Evolutionary conservation across 495 filamentous ascomycete genomes (phyloP), one percentile per base, ranked within the genome.

Genomic region (Penicillium atrosanguineum): DNA sequence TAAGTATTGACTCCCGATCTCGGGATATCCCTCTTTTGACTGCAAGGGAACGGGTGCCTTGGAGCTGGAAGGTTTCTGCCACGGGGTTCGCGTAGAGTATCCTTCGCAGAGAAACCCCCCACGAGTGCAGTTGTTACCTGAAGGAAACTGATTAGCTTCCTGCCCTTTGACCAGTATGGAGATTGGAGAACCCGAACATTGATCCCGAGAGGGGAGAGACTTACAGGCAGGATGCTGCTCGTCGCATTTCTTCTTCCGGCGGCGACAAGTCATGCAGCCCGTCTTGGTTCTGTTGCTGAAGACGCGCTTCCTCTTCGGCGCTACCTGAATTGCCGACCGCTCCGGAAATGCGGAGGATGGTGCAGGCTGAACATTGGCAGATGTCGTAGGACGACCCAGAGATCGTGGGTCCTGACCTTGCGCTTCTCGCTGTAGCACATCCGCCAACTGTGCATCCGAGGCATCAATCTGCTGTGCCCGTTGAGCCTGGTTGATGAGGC

Each of bases 241-340:
- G 63, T 98, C 94, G 66, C 94, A 98, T 71, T 98, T 98, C 83
- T 98, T 98, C 82, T 98, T 98, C 43, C 94, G 82, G 60, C 86
- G 82, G 49, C 94, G 80, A 68, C 94, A 98, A 25, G 94, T 98
- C 74, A 96, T 88, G 67, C 94, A 98, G 16, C 94, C 94, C 29
- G 94, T 97, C 74, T 97, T 97, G 16, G 94, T 97, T 48, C 94
- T 83, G 68, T 97, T 97, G 69, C 90, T 95, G 65, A 97, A 98
- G 62, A 95, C 78, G 21, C 90, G 83, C 65, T 95, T 95, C 59
- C 90, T 78, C 65, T 90, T 91, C 8, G 85, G 85, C 54, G 89
- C 87, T 11, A 86, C 81, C 69, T 91, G 84, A 18, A 83, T 61
- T 4, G 67, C 63, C 46, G 70, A 54, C 15, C 75, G 68, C 18